Base-by-base conservation (phyloP, 805 yeast genomes). In the Scheffersomyces spartinae region DNA sequence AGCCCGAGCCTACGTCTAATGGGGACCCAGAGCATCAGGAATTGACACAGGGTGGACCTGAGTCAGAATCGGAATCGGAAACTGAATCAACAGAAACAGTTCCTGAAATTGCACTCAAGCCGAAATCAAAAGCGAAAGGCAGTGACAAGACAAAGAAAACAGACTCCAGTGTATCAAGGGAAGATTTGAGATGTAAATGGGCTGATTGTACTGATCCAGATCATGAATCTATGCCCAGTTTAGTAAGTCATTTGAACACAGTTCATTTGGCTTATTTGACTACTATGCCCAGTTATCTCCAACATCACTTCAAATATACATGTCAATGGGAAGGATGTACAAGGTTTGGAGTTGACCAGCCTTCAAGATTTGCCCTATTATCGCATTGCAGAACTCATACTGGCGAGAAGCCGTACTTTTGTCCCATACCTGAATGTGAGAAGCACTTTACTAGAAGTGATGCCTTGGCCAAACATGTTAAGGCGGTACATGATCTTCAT, bases 341-440 rank as follows among this genome's bases (percentile, higher is more conserved):
- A 9, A 35, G 72, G 9, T 57, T 51, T 27, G 77, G 74, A 4
- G 44, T 64, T 2, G 54, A 54, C 15, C 74, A 67, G 39, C 71
- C 70, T 9, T 64, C 71, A 7, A 42, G 74, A 25, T 67, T 68
- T 45, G 75, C 78, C 1, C 54, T 79, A 17, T 55, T 73, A 1
- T 59, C 78, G 0, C 88, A 78, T 41, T 54, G 75, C 35, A 46
- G 82, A 28, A 59, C 70, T 2, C 88, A 79, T 43, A 70, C 79
- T 0, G 74, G 78, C 2, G 80, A 76, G 38, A 64, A 64, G 38
- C 82, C 82, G 18, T 74, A 66, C 36, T 66, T 58, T 37, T 79
- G 88, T 44, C 60, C 68, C 1, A 53, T 75, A 9, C 81, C 81
- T 2, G 81, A 74, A 35, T 79, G 88, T 45, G 65, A 63, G 26